These are phyloP conservation scores for Paecilomyces niveus DNA, from an alignment of 2,329 filamentous ascomycete species.

Conservation along the genomic window DNA sequence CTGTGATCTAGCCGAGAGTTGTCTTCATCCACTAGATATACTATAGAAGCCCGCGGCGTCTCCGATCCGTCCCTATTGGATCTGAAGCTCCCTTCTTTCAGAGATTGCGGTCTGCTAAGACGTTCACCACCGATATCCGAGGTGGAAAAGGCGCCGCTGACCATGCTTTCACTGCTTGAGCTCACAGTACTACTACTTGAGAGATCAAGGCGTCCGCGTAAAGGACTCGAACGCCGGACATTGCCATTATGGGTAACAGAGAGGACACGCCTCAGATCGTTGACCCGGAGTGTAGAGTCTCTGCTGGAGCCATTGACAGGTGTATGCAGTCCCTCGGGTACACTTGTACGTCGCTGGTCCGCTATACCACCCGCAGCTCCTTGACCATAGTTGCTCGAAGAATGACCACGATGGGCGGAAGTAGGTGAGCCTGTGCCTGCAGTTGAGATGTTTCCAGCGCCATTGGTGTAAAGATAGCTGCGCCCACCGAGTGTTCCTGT, in stretches of 20 bases:
- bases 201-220: slow-evolving; percentile 31
- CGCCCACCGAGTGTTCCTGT: slow-evolving; percentile 45
- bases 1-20: slow-evolving; percentile 4
- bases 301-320: slow-evolving; percentile 31
- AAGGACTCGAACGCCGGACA: slow-evolving; percentile 33
- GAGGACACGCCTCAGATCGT: slow-evolving; percentile 42
- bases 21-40: slow-evolving; percentile 11
- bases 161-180: slow-evolving; percentile 40
- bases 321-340: slow-evolving; percentile 27
- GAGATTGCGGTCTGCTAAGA: slow-evolving; percentile 21
- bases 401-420: slow-evolving; percentile 12
- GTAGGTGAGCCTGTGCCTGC: slow-evolving; percentile 17
- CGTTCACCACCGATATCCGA: slow-evolving; percentile 26
- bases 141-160: slow-evolving; percentile 30
- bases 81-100: slow-evolving; percentile 12
- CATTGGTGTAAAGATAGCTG: slow-evolving; percentile 21
- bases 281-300: slow-evolving; percentile 41
- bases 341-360: slow-evolving; percentile 28
- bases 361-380: slow-evolving; percentile 20
- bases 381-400: slow-evolving; percentile 11
- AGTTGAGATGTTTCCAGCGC: slow-evolving; percentile 23
- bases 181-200: slow-evolving; percentile 27
- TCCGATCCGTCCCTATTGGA: slow-evolving; percentile 21
- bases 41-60: slow-evolving; percentile 23
- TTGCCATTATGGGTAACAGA: slow-evolving; percentile 31